Evolutionary conservation across 2,329 filamentous ascomycete species (phyloP).

Genomic region (Magnaporthiopsis incrustans): DNA sequence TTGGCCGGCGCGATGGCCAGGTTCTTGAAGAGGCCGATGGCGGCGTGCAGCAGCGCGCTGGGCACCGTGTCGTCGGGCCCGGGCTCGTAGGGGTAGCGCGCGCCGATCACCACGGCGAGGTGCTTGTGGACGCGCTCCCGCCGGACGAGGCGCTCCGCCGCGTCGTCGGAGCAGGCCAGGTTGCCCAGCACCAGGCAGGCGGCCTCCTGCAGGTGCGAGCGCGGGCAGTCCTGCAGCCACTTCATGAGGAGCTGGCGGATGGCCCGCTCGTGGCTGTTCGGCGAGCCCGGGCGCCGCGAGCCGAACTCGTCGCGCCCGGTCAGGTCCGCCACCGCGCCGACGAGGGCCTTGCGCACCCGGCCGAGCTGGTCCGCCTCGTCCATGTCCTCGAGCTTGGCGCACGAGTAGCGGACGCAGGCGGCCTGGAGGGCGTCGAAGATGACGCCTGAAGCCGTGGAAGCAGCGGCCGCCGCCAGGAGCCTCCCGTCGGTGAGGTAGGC

Average conservation of each 20-base stretch:
- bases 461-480: conserved; percentile 30
- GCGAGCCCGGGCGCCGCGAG: not conserved
- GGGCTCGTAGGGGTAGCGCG: conserved; percentile 23
- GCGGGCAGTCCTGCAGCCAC: not conserved
- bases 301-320: conserved; percentile 28
- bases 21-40: conserved; percentile 56
- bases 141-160: conserved; percentile 42
- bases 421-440: conserved; percentile 12
- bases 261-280: not conserved
- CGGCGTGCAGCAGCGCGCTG: conserved; percentile 40
- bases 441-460: not conserved
- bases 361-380: conserved; percentile 39
- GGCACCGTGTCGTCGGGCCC: conserved; percentile 19
- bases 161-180: conserved; percentile 49
- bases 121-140: conserved; percentile 33
- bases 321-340: conserved; percentile 41
- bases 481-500: conserved; percentile 46
- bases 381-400: conserved; percentile 27
- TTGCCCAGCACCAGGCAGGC: conserved; percentile 56
- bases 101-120: conserved; percentile 35
- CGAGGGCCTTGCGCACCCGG: conserved; percentile 40
- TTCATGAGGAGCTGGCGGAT: not conserved
- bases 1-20: conserved; percentile 50
- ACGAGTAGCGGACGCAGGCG: conserved; percentile 33
- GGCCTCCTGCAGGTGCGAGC: conserved; percentile 29